A percentile compares a stretch with the other conserved stretches of the same genome.
These are phyloP conservation scores for Pulveroboletus ravenelii DNA, from an alignment of 768 basidiomycete genomes.

Conservation along the genomic window DNA sequence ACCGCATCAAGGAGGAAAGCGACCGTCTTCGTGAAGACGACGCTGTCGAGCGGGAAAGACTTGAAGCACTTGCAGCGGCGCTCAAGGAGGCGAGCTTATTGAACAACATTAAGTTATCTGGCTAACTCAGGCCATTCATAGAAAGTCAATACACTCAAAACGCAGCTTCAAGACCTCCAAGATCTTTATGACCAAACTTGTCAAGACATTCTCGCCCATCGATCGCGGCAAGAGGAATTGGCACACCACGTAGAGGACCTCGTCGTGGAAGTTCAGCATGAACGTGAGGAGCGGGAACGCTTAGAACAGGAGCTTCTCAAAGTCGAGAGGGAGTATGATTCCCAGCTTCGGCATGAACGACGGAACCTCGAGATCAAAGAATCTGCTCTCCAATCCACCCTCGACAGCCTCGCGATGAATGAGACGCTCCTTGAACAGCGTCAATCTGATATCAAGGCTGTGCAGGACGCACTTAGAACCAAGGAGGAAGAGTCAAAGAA, in stretches of 20 bases:
- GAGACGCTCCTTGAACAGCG: constrained; percentile 65
- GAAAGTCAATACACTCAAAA: constrained; percentile 67
- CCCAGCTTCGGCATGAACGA: constrained; percentile 52
- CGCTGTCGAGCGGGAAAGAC: constrained; percentile 59
- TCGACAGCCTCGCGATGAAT: constrained; percentile 57
- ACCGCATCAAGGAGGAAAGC: constrained; percentile 66
- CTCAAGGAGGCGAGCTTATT: constrained; percentile 68
- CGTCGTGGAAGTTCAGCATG: constrained; percentile 54
- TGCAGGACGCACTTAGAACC: constrained; percentile 66
- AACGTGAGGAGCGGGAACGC: constrained; percentile 53
- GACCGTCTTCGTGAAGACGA: constrained; percentile 71
- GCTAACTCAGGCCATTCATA: constrained; percentile 28
- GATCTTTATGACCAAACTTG: constrained; percentile 61
- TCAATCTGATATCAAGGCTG: constrained; percentile 67
- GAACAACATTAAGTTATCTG: neutral
- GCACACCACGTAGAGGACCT: constrained; percentile 70
- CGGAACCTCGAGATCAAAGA: constrained; percentile 69
- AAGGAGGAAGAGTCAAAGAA: constrained; percentile 75
- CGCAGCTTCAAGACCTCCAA: constrained; percentile 60
- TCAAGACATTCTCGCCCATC: constrained; percentile 62
- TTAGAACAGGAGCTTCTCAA: constrained; percentile 50
- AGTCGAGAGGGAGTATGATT: constrained; percentile 61
- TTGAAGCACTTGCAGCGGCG: constrained; percentile 61
- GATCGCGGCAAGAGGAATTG: constrained; percentile 72
- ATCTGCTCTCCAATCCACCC: constrained; percentile 56